Evolutionary conservation across 371 early-diverging fungal species (phyloP), one percentile per base, ranked within the genome.

Genomic region (Mortierella sp.): DNA sequence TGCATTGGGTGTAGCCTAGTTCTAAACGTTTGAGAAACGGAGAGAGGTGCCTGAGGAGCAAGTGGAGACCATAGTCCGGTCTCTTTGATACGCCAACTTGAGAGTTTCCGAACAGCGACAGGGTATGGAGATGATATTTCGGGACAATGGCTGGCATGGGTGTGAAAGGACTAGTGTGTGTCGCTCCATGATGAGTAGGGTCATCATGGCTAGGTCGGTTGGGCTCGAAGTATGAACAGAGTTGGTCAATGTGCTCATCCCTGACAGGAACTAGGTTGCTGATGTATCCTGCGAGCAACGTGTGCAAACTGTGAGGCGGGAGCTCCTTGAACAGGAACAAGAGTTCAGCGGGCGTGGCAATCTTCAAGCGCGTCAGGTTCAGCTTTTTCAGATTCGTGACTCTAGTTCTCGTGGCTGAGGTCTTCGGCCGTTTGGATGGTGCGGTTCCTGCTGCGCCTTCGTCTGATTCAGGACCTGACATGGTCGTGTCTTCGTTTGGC

Each of bases 31-130:
- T 54, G 19, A 71, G 57, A 17, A 41, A 57, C 13, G 66, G 66
- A 0, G 61, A 47, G 1, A 71, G 50, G 2, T 39, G 55, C 16
- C 37, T 9, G 2, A 71, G 39, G 1, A 65, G 44, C 29, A 56
- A 24, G 17, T 48, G 57, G 2, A 71, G 53, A 0, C 58, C 48
- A 31, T 40, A 37, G 14, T 59, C 39, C 8, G 21, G 49, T 8
- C 39, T 37, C 34, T n/a, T 54, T 3, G 70, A 50, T 27, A 8
- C 24, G 6, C 70, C 70, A 14, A 70, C 28, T 29, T 65, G 57
- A 1, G 53, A 9, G 40, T 65, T 65, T 9, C 72, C 72, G 45
- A 71, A 71, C 1, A 71, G 52, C 21, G 72, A 71, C 1, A 71
- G 57, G 0, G 72, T 71, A 19, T 65, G 66, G 34, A 71, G 37